Conservation (phyloP, 176 grass and related monocot species). For the Juncus effusus region DNA sequence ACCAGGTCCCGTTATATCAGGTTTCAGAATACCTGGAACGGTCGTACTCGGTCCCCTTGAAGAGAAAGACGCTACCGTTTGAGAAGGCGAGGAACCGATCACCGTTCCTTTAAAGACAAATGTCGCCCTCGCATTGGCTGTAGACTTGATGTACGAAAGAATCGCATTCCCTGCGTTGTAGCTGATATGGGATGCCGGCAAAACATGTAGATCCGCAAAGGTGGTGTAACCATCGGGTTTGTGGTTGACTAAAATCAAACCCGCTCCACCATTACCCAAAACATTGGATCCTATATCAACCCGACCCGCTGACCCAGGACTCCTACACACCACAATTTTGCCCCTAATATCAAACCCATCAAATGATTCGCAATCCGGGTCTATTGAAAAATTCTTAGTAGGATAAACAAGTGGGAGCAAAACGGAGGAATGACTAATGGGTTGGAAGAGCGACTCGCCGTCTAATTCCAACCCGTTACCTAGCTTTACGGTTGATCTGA, state of each 20-base stretch:
- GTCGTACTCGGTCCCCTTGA: slow-evolving; percentile 60
- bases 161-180: slow-evolving; percentile 44
- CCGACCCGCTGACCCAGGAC: slow-evolving; percentile 43
- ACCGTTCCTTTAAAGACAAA: slow-evolving; percentile 62
- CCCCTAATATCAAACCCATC: slow-evolving; percentile 37
- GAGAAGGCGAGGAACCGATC: slow-evolving; percentile 50
- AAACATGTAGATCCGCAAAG: slow-evolving; percentile 46
- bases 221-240: slow-evolving; percentile 51
- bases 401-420: slow-evolving; percentile 53
- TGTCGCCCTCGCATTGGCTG: slow-evolving; percentile 39
- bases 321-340: slow-evolving; percentile 64
- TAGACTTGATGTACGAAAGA: slow-evolving; percentile 50
- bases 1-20: slow-evolving; percentile 77
- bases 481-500: slow-evolving; percentile 57
- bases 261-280: slow-evolving; percentile 42
- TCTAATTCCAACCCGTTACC: slow-evolving; percentile 59
- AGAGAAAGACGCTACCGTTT: slow-evolving; percentile 62
- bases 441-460: slow-evolving; percentile 74
- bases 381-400: slow-evolving; percentile 29
- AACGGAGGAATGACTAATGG: slow-evolving; percentile 22
- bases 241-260: slow-evolving; percentile 55
- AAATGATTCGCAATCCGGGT: slow-evolving; percentile 62
- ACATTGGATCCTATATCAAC: slow-evolving; percentile 43
- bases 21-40: slow-evolving; percentile 65
- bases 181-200: slow-evolving; percentile 59